Percentiles rank a stretch among this genome's conserved stretches.
Evolutionary conservation across 352 stramenopile genomes (phyloP).

Genomic region (Globisporangium recalcitrans): DNA sequence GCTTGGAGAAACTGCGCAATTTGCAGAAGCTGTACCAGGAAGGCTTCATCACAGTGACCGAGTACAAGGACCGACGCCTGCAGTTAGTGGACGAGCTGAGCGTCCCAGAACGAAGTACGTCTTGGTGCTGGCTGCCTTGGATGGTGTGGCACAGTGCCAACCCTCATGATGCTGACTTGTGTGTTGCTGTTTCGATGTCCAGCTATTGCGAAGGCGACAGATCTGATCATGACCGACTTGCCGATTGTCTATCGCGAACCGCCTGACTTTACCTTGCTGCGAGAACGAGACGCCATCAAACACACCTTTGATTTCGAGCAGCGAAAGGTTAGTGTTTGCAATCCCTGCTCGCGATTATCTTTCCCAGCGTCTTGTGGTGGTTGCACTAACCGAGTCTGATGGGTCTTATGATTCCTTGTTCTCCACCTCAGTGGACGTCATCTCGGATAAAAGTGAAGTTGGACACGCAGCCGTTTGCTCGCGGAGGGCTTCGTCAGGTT

Average conservation of each 20-base stretch:
- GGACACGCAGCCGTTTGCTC: conserved; percentile 56
- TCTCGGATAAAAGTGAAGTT: conserved; percentile 69
- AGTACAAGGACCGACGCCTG: conserved; percentile 64
- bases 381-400: background rate
- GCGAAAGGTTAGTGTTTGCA: conserved; percentile 30
- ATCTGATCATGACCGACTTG: conserved; percentile 45
- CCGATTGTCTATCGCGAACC: conserved; percentile 60
- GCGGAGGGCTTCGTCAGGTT: conserved; percentile 55
- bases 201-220: conserved; percentile 58
- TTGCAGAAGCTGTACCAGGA: conserved; percentile 71
- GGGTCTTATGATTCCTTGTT: background rate
- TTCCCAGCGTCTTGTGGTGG: background rate
- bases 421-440: conserved; percentile 46
- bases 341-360: background rate
- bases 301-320: conserved; percentile 74
- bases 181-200: conserved; percentile 1
- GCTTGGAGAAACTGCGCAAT: conserved; percentile 61
- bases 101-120: conserved; percentile 51
- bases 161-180: background rate
- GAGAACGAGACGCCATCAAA: conserved; percentile 69
- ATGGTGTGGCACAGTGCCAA: background rate
- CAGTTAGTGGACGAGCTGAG: conserved; percentile 63
- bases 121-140: background rate
- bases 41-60: conserved; percentile 77
- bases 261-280: conserved; percentile 53